Percentiles rank a stretch among this genome's conserved stretches.
phyloP scores from a whole-genome alignment of 2,329 filamentous ascomycete genomes.

The Aspergillus sergii region DNA sequence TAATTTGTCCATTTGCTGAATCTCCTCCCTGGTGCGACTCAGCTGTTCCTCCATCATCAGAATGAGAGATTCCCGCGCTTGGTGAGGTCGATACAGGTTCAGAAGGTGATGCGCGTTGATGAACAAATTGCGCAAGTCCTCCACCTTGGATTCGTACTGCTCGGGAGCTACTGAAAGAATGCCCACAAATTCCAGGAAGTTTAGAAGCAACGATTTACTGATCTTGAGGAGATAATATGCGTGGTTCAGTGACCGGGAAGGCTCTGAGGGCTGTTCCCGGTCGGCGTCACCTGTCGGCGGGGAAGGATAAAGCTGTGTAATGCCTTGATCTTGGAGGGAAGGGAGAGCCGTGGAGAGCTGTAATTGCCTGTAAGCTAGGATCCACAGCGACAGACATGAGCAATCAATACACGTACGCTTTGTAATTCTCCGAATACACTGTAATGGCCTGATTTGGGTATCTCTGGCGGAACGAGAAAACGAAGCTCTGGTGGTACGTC shows the following conservation, averaged over 20 bases:
- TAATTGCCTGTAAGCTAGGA: not conserved
- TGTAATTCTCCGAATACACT: slow-evolving; percentile 72
- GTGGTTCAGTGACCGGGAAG: slow-evolving; percentile 50
- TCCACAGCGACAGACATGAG: too few species aligned
- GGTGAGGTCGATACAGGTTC: slow-evolving; percentile 92
- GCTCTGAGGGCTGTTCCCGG: slow-evolving; percentile 43
- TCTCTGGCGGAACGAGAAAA: slow-evolving; percentile 78
- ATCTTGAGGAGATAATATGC: slow-evolving; percentile 71
- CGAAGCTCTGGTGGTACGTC: slow-evolving; percentile 71
- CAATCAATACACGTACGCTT: slow-evolving; percentile 45
- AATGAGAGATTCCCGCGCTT: slow-evolving; percentile 85
- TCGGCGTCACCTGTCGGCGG: slow-evolving; percentile 58
- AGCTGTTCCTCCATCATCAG: slow-evolving; percentile 84
- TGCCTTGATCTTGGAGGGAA: slow-evolving; percentile 69
- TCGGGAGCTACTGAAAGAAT: slow-evolving; percentile 68
- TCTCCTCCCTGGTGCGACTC: slow-evolving; percentile 71
- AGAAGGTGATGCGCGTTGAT: slow-evolving; percentile 92
- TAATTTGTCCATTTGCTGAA: slow-evolving; percentile 73
- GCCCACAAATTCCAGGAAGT: slow-evolving; percentile 83
- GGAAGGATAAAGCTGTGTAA: slow-evolving; percentile 69
- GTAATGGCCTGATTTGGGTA: slow-evolving; percentile 72
- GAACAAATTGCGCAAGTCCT: slow-evolving; percentile 78
- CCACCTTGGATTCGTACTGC: slow-evolving; percentile 70
- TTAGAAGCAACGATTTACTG: slow-evolving; percentile 81
- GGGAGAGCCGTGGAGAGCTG: slow-evolving; percentile 63